A percentile compares a stretch with the other conserved stretches of the same genome.
phyloP scores from a whole-genome alignment of 2,329 filamentous ascomycete genomes.

The Phyllachora maydis region DNA sequence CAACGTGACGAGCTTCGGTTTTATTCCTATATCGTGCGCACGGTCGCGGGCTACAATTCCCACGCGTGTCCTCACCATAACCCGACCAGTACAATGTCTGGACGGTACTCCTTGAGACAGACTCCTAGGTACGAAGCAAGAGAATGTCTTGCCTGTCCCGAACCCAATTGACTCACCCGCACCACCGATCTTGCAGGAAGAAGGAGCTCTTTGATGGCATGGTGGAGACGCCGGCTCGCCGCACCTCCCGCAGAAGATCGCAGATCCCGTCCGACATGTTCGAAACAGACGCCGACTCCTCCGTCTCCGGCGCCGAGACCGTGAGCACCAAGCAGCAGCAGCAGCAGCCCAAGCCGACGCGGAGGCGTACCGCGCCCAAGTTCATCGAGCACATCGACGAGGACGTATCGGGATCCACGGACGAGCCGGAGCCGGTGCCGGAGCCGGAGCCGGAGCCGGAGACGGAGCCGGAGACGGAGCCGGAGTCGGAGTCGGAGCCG shows the following conservation, averaged over 20 bases:
- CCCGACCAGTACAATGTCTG: too few relatives aligned
- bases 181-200: slow-evolving; percentile 19
- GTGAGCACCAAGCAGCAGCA: slow-evolving; percentile 10
- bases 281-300: slow-evolving; percentile 28
- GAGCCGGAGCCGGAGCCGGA: too few relatives aligned
- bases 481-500: too few relatives aligned
- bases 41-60: too few relatives aligned
- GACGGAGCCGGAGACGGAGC: too few relatives aligned
- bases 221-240: slow-evolving; percentile 32
- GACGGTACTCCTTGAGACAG: slow-evolving; percentile 12
- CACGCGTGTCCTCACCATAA: too few relatives aligned
- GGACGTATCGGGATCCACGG: too few relatives aligned
- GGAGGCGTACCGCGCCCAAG: slow-evolving; percentile 25
- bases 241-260: slow-evolving; percentile 24
- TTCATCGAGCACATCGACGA: slow-evolving; percentile 29
- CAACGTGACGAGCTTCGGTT: too few relatives aligned
- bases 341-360: too few relatives aligned
- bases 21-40: too few relatives aligned
- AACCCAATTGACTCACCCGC: not conserved
- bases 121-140: slow-evolving; percentile 9
- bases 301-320: slow-evolving; percentile 22
- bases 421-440: too few relatives aligned
- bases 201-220: slow-evolving; percentile 41
- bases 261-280: slow-evolving; percentile 20
- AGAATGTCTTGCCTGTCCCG: not conserved